Evolutionary conservation across 768 basidiomycete species (phyloP), one percentile per base, ranked within the genome.

Genomic region (Lactarius deliciosus): DNA sequence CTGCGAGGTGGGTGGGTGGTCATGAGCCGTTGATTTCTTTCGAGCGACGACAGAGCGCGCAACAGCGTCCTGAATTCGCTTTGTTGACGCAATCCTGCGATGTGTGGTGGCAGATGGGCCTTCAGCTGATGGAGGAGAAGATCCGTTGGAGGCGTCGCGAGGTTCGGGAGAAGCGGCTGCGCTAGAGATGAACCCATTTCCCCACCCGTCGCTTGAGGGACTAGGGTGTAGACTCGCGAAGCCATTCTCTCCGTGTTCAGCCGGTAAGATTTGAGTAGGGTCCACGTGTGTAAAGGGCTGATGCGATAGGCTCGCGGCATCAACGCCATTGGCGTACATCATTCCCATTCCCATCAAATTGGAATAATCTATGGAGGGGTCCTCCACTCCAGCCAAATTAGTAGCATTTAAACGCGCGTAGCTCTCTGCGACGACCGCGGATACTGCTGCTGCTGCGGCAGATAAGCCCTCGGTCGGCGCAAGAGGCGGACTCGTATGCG

Each of bases 261-360:
- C 75, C n/a, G 80, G 80, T 66, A 84, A 76, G 54, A 96, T 91
- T 77, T 96, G 93, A n/a, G 90, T 90, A 9, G 96, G 96, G 78
- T 98, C 93, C 66, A 98, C 91, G 76, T 91, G 89, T 41, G 90
- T 91, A 77, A 84, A 91, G 8, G 85, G 83, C 60, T 72, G 71
- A 63, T 77, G 76, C 34, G 81, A 61, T 41, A 71, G 75, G 45
- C 75, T 73, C 5, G 78, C 74, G 36, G 77, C 74, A 68, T 87
- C 85, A 64, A 86, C 75, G 28, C 66, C 54, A 64, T 80, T 78
- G 32, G 86, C 77, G 74, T 87, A 90, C 68, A 85, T 83, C 71
- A 90, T 79, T 54, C 85, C 83, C 77, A 92, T 84, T 54, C 85
- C 83, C 77, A 92, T 84, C 61, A 92, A 76, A 68, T 86, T 86